Percentiles rank a stretch among this genome's conserved stretches.
These are phyloP conservation scores for Salvia sclarea DNA, from an alignment of 305 asterid species.

Conservation along the genomic window DNA sequence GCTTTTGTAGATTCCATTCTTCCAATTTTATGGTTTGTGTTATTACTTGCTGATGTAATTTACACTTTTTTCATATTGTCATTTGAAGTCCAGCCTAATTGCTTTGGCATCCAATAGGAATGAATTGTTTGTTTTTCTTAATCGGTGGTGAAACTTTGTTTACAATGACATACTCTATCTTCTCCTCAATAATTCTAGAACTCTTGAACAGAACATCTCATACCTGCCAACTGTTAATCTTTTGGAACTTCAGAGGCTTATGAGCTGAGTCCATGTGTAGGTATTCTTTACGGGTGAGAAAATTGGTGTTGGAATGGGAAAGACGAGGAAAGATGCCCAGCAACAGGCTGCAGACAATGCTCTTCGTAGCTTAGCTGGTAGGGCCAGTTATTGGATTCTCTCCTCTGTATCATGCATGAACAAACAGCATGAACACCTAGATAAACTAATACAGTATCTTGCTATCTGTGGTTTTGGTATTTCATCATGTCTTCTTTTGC, in stretches of 20 bases:
- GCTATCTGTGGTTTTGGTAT: not conserved
- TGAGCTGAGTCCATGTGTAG: constrained; percentile 45
- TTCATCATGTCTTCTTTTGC: not conserved
- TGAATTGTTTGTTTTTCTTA: not conserved
- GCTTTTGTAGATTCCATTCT: not conserved
- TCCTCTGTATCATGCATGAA: not conserved
- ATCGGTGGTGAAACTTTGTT: not conserved
- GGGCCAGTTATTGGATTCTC: constrained; percentile 21
- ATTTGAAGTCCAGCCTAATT: not conserved
- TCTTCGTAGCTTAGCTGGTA: constrained; percentile 91
- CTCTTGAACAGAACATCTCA: not conserved
- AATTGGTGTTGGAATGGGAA: constrained; percentile 90
- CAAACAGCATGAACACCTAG: not conserved
- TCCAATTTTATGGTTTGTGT: not conserved
- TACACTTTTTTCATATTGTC: not conserved
- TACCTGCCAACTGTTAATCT: not conserved
- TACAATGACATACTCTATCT: not conserved
- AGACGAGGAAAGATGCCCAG: constrained; percentile 94
- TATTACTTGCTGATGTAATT: not conserved
- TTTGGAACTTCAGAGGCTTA: constrained; percentile 30
- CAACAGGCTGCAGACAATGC: constrained; percentile 98
- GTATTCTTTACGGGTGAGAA: constrained; percentile 85
- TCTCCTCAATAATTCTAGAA: not conserved
- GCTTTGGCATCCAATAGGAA: not conserved
- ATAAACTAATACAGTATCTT: not conserved